Conservation (phyloP, 768 basidiomycete genomes). For the Paxillus involutus region DNA sequence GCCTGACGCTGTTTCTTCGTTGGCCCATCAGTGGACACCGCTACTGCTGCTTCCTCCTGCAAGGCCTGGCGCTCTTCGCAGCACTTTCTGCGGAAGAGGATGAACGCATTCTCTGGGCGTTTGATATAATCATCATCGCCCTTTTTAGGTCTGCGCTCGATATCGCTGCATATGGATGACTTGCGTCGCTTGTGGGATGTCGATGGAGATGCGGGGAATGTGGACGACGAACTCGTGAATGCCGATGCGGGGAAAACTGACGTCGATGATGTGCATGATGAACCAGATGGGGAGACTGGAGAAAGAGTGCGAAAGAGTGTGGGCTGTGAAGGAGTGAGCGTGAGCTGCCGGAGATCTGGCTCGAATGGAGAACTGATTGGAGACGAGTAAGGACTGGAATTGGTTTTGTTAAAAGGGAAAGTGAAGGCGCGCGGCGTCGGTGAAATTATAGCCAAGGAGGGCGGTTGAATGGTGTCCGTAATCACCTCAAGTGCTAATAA, state of each 20-base stretch:
- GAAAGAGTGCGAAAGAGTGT: slow-evolving; percentile 41
- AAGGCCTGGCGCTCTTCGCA: slow-evolving; percentile 68
- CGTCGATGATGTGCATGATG: slow-evolving; percentile 35
- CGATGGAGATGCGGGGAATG: slow-evolving; percentile 33
- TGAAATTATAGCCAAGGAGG: slow-evolving; percentile 54
- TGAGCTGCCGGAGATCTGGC: slow-evolving; percentile 54
- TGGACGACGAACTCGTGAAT: slow-evolving; percentile 27
- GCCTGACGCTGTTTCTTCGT: slow-evolving; percentile 76
- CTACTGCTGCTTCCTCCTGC: slow-evolving; percentile 44
- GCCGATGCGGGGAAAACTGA: slow-evolving; percentile 43
- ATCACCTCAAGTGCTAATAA: slow-evolving; percentile 71
- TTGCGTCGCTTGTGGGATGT: slow-evolving; percentile 52
- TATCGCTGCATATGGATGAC: slow-evolving; percentile 43
- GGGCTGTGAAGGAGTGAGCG: slow-evolving; percentile 43
- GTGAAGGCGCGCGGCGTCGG: slow-evolving; percentile 58
- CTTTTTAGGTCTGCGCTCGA: slow-evolving; percentile 54
- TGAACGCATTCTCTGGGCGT: slow-evolving; percentile 83
- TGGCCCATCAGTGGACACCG: slow-evolving; percentile 28
- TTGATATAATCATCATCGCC: slow-evolving; percentile 85
- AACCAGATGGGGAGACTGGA: slow-evolving; percentile 34
- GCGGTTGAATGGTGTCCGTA: slow-evolving; percentile 58
- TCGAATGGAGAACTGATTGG: slow-evolving; percentile 74
- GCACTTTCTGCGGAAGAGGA: slow-evolving; percentile 78
- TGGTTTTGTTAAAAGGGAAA: slow-evolving; percentile 39
- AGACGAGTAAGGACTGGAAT: slow-evolving; percentile 62